phyloP scores from a whole-genome alignment of 1,139 yeast species.

The Meyerozyma athensensis region DNA sequence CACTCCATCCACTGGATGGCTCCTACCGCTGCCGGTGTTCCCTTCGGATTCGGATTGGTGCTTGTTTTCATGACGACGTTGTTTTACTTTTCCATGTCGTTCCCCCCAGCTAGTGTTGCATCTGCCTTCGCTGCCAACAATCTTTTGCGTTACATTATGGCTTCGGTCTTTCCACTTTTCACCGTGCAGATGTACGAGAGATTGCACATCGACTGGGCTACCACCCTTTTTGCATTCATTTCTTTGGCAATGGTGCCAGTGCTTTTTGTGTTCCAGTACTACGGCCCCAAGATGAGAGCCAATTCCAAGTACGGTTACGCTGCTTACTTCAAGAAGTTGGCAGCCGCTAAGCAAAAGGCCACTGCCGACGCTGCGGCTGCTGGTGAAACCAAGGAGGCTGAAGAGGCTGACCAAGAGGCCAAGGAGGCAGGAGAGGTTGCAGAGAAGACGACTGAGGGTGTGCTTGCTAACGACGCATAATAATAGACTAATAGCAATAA shows the following conservation, averaged over 20 bases:
- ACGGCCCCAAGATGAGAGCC: conserved; percentile 53
- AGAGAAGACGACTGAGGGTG: conserved; percentile 3
- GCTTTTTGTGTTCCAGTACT: conserved; percentile 45
- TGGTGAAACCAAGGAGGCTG: conserved; percentile 4
- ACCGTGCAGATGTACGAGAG: conserved; percentile 40
- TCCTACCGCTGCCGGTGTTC: conserved; percentile 69
- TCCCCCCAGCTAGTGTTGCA: conserved; percentile 71
- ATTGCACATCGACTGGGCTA: conserved; percentile 36
- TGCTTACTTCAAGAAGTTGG: conserved; percentile 36
- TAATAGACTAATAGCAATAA: no score
- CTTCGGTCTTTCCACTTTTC: conserved; percentile 52
- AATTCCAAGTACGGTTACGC: conserved; percentile 56
- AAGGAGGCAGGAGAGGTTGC: no score
- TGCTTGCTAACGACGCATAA: conserved; percentile 1
- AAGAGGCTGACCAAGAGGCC: not conserved
- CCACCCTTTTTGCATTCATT: conserved; percentile 33
- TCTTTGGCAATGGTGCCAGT: conserved; percentile 32
- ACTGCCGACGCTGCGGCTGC: conserved; percentile 13
- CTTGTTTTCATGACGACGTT: conserved; percentile 70
- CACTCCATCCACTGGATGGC: conserved; percentile 72
- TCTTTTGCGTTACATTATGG: conserved; percentile 60
- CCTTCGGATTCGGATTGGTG: conserved; percentile 72
- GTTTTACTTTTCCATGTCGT: conserved; percentile 66
- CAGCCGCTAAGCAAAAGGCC: conserved; percentile 20
- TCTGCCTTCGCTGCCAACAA: conserved; percentile 80